Evolutionary conservation across 2,329 filamentous ascomycete genomes (phyloP).

Genomic region (Diaporthe aspalathi): DNA sequence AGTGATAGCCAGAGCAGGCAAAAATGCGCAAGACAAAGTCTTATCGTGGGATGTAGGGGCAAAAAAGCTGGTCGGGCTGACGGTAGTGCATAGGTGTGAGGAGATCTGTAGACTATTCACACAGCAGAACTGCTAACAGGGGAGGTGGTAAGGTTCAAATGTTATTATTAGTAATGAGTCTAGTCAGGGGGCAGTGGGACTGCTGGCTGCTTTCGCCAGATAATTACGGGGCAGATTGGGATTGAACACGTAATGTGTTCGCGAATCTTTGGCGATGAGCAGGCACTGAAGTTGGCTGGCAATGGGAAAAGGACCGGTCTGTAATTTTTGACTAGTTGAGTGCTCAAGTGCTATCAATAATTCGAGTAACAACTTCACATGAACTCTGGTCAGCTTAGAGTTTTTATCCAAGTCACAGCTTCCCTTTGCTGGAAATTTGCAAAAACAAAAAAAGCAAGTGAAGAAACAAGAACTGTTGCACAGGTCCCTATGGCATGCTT

Average conservation of each 20-base stretch:
- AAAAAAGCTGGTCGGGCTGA: neutral
- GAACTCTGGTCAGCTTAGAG: neutral
- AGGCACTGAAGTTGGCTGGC: neutral
- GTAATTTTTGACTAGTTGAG: too few relatives aligned
- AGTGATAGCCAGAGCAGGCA: neutral
- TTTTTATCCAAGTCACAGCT: neutral
- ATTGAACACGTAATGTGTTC: constrained; percentile 15
- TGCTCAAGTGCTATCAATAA: too few relatives aligned
- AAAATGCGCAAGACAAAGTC: too few relatives aligned
- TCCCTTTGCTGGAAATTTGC: neutral
- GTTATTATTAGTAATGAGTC: constrained; percentile 25
- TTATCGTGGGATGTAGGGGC: neutral
- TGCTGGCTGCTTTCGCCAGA: neutral
- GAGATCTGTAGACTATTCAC: constrained; percentile 3
- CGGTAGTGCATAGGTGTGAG: neutral
- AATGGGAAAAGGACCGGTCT: neutral
- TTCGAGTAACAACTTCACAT: neutral
- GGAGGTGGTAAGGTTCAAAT: constrained; percentile 2
- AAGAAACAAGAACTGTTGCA: neutral
- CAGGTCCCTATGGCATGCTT: neutral
- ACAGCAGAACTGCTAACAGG: constrained; percentile 1
- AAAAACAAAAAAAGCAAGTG: too few relatives aligned
- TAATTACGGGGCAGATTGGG: constrained; percentile 16
- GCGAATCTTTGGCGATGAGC: neutral
- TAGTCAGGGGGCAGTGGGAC: constrained; percentile 24